Percentiles rank a stretch among this genome's conserved stretches.
phyloP scores from a whole-genome alignment of 164 flowering plant species.

The Annona cherimola region DNA sequence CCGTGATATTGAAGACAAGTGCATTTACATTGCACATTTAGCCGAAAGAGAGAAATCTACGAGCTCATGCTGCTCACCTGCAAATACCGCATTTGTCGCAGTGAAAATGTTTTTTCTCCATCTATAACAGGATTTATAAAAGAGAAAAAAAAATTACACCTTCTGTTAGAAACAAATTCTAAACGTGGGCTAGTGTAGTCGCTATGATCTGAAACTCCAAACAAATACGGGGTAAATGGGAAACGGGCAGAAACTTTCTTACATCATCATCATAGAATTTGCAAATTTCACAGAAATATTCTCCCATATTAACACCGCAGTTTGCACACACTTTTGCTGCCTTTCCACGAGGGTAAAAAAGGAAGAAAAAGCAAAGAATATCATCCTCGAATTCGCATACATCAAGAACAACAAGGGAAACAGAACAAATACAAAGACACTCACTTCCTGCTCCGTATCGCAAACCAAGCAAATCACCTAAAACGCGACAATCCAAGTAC shows the following conservation, averaged over 20 bases:
- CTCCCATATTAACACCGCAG: constrained; percentile 96
- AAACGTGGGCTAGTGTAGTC: too few species aligned
- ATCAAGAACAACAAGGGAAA: not conserved
- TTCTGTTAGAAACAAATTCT: not conserved
- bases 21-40: not conserved
- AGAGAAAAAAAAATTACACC: too few species aligned
- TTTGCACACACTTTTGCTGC: constrained; percentile 66
- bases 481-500: constrained; percentile 3
- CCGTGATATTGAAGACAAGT: not conserved
- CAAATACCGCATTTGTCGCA: constrained; percentile 94
- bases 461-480: constrained; percentile 75
- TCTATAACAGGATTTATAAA: constrained; percentile 13
- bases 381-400: not conserved
- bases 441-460: constrained; percentile 73
- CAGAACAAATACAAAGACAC: constrained; percentile 1
- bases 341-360: constrained; percentile 23
- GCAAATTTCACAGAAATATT: constrained; percentile 84
- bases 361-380: not conserved
- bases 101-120: constrained; percentile 67
- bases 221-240: not conserved
- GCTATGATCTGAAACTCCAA: too few species aligned
- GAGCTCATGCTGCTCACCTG: constrained; percentile 40
- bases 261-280: constrained; percentile 94
- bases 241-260: constrained; percentile 14
- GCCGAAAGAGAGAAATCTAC: not conserved